phyloP scores from a whole-genome alignment of 352 stramenopile genomes.

The Albugo laibachii region DNA sequence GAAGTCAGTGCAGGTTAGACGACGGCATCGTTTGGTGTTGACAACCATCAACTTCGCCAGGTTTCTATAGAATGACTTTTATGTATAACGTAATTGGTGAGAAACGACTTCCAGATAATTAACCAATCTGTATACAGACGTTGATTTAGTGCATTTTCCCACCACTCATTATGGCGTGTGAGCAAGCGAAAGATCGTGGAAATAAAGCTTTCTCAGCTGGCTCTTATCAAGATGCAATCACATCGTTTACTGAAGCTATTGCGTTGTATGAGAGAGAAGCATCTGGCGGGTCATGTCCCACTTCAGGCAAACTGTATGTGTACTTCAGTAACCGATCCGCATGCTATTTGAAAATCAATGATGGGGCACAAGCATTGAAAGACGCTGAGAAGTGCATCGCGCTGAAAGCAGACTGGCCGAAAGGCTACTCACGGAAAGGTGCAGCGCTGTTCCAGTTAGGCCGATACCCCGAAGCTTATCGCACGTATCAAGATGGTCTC shows the following conservation, averaged over 20 bases:
- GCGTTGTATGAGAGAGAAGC: slow-evolving; percentile 21
- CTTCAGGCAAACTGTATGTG: slow-evolving; percentile 15
- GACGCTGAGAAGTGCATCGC: slow-evolving; percentile 68
- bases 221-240: slow-evolving; percentile 41
- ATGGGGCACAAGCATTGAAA: slow-evolving; percentile 33
- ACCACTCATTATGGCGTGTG: slow-evolving; percentile 31
- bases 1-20: too few relatives aligned
- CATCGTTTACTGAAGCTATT: slow-evolving; percentile 62
- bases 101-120: too few relatives aligned
- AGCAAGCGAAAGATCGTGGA: slow-evolving; percentile 76
- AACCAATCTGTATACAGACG: too few relatives aligned
- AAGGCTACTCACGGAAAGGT: slow-evolving; percentile 75
- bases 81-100: too few relatives aligned
- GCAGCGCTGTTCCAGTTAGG: slow-evolving; percentile 44
- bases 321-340: slow-evolving; percentile 77
- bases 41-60: too few relatives aligned
- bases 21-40: too few relatives aligned
- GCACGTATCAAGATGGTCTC: slow-evolving; percentile 63
- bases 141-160: too few relatives aligned
- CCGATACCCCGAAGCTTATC: slow-evolving; percentile 45
- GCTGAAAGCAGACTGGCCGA: slow-evolving; percentile 59
- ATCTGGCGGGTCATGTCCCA: slow-evolving; percentile 9
- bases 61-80: too few relatives aligned
- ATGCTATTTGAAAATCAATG: slow-evolving; percentile 55
- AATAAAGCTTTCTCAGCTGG: slow-evolving; percentile 59